Conservation (phyloP, 495 filamentous ascomycete genomes). For the Annulohypoxylon stygium region DNA sequence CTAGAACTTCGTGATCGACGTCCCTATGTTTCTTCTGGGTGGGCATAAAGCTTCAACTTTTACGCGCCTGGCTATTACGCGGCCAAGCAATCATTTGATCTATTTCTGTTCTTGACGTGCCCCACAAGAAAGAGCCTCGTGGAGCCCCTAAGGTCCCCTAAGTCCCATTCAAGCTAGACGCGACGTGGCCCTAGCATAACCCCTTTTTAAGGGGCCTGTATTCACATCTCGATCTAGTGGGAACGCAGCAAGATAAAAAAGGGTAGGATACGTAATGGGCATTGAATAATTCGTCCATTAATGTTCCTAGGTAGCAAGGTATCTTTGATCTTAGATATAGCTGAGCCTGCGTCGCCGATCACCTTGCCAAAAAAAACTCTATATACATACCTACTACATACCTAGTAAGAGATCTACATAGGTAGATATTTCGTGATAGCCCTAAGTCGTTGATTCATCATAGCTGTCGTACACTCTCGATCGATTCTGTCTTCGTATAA, state of each 20-base stretch:
- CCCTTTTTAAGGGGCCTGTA: neutral
- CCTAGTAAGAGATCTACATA: no score
- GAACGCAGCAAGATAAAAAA: neutral
- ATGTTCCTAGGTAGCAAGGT: neutral
- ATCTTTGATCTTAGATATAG: neutral
- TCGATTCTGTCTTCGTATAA: no score
- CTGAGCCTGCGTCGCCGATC: neutral
- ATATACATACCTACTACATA: no score
- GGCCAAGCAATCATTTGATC: constrained; percentile 4
- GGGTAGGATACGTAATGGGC: neutral
- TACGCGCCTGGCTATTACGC: neutral
- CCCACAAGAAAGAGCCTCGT: neutral
- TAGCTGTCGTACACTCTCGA: no score
- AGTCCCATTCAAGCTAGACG: neutral
- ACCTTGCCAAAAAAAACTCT: neutral
- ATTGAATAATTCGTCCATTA: neutral
- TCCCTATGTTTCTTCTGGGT: neutral
- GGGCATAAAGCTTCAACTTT: neutral
- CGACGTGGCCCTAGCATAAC: constrained; percentile 3
- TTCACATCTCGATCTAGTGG: neutral
- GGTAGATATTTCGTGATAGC: no score
- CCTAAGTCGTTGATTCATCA: no score
- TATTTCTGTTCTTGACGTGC: neutral
- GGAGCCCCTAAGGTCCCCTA: neutral
- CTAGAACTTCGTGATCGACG: constrained; percentile 4